phyloP scores from a whole-genome alignment of 768 basidiomycete genomes.

The Xerocomellus chrysenteron region DNA sequence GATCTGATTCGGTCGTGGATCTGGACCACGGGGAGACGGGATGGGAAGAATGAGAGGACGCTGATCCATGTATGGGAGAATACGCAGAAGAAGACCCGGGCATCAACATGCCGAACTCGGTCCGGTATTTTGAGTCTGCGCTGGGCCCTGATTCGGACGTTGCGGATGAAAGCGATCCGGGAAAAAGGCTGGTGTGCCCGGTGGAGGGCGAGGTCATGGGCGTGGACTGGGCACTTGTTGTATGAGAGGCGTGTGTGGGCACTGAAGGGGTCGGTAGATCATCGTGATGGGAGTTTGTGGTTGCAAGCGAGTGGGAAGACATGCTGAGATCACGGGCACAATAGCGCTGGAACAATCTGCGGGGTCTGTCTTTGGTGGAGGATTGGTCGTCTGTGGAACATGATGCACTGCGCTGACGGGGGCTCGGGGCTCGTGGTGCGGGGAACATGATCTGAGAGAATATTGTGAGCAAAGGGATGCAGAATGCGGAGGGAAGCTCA shows the following conservation, averaged over 20 bases:
- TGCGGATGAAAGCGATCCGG: constrained; percentile 21
- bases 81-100: constrained; percentile 3
- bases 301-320: constrained; percentile 22
- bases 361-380: constrained; percentile 6
- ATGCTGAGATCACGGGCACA: constrained; percentile 11
- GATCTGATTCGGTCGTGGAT: constrained; percentile 22
- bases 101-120: constrained; percentile 16
- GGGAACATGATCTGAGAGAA: constrained; percentile 19
- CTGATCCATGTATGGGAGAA: constrained; percentile 15
- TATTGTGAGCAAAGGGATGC: not conserved
- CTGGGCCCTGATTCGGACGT: constrained; percentile 25
- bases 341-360: constrained; percentile 12
- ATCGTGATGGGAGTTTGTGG: constrained; percentile 7
- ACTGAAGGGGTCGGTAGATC: constrained; percentile 8
- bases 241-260: not conserved
- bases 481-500: not conserved
- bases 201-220: constrained; percentile 29
- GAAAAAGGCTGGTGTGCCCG: constrained; percentile 18
- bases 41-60: constrained; percentile 15
- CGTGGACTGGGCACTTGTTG: constrained; percentile 24
- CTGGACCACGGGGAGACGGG: constrained; percentile 13
- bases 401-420: constrained; percentile 17
- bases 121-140: constrained; percentile 10
- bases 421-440: not conserved
- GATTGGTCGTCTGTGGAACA: constrained; percentile 18